phyloP scores from a whole-genome alignment of 345 rosid genomes.

The Gossypium turneri region DNA sequence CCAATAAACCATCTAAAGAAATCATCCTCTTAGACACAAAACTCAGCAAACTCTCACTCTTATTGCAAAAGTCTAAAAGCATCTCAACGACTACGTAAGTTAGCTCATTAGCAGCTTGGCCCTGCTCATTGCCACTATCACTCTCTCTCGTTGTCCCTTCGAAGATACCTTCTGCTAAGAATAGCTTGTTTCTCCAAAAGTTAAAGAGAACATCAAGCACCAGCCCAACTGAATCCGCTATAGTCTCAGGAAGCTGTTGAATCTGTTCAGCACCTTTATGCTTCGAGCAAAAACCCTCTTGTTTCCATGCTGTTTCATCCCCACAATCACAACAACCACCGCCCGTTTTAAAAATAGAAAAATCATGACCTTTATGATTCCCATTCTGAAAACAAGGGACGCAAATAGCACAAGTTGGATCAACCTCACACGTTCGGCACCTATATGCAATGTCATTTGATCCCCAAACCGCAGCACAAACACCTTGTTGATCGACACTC shows the following conservation, averaged over 20 bases:
- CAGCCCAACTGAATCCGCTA: constrained; percentile 64
- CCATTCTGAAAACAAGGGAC: constrained; percentile 89
- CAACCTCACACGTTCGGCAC: constrained; percentile 82
- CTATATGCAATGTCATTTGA: constrained; percentile 79
- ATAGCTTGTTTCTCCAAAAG: constrained; percentile 63
- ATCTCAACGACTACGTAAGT: constrained; percentile 62
- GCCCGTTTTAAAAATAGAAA: constrained; percentile 69
- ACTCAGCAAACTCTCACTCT: constrained; percentile 88
- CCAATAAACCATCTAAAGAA: constrained; percentile 54
- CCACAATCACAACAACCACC: constrained; percentile 99
- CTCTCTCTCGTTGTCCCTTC: constrained; percentile 33
- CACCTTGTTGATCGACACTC: constrained; percentile 64
- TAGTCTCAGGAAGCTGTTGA: constrained; percentile 65
- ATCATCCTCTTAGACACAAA: constrained; percentile 67
- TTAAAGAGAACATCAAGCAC: constrained; percentile 63
- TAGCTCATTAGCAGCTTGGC: constrained; percentile 57
- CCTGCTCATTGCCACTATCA: constrained; percentile 26
- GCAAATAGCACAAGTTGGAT: constrained; percentile 94
- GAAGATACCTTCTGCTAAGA: constrained; percentile 34
- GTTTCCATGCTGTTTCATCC: constrained; percentile 93
- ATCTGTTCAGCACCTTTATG: constrained; percentile 95
- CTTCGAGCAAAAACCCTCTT: constrained; percentile 84
- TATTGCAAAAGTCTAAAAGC: constrained; percentile 74
- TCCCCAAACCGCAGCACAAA: constrained; percentile 97
- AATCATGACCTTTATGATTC: constrained; percentile 71